phyloP scores from a whole-genome alignment of 805 yeast genomes.

The Sungouiella blattae region DNA sequence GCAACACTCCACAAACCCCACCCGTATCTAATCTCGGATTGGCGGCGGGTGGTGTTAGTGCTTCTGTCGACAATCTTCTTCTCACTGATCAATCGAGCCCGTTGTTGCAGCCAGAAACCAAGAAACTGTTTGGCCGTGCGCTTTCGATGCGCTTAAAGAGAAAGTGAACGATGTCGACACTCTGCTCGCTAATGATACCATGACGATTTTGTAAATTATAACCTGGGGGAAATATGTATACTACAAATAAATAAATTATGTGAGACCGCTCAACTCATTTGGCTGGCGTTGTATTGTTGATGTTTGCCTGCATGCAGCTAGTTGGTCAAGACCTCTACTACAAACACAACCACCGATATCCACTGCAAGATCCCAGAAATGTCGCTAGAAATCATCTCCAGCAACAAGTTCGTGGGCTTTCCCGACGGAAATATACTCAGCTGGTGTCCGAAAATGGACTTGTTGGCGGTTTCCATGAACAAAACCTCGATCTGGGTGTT shows the following conservation, averaged over 20 bases:
- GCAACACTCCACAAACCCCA: background rate
- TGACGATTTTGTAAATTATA: no score
- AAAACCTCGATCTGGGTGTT: constrained; percentile 47
- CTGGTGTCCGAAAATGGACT: constrained; percentile 54
- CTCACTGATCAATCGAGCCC: background rate
- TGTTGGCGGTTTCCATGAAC: constrained; percentile 51
- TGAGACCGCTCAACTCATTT: no score
- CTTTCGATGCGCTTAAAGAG: constrained; percentile 2
- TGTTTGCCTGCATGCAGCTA: background rate
- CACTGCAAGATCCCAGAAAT: background rate
- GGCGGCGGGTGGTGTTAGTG: no score
- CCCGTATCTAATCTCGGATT: no score
- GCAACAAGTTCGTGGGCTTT: constrained; percentile 16
- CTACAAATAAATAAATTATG: no score
- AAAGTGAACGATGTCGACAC: no score
- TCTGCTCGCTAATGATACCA: no score
- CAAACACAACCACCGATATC: background rate
- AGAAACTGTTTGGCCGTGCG: background rate
- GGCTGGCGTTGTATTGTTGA: no score
- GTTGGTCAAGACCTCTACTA: no score
- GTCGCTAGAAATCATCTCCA: constrained; percentile 6
- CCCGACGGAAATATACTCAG: constrained; percentile 37
- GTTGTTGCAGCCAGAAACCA: background rate
- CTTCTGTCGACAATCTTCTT: constrained; percentile 1
- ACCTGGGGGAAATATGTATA: no score